Percentiles rank a stretch among this genome's conserved stretches.
phyloP scores from a whole-genome alignment of 2,329 filamentous ascomycete genomes.

The Esteya vermicola region DNA sequence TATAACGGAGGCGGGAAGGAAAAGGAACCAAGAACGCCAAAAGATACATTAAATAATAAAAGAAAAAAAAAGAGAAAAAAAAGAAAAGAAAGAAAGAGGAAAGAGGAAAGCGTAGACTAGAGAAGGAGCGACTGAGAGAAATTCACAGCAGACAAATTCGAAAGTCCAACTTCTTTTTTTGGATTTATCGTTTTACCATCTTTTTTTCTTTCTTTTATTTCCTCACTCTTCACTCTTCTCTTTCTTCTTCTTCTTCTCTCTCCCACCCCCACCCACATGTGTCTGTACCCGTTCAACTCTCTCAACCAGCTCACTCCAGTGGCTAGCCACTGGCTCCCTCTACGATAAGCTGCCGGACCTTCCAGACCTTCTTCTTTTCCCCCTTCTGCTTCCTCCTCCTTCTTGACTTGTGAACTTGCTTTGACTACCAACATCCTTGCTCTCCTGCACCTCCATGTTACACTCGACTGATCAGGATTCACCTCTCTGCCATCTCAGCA shows the following conservation, averaged over 20 bases:
- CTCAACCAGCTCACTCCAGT: too few species aligned
- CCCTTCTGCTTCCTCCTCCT: neutral
- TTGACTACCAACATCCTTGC: too few species aligned
- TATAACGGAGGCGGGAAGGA: constrained; percentile 5
- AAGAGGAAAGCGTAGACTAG: too few species aligned
- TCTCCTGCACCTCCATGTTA: too few species aligned
- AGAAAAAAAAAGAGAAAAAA: too few species aligned
- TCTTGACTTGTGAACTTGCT: too few species aligned
- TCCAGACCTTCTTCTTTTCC: neutral
- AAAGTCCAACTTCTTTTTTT: neutral
- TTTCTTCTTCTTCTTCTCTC: neutral
- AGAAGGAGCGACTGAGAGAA: too few species aligned
- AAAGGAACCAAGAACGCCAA: neutral
- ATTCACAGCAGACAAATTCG: neutral
- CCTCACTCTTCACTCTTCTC: neutral
- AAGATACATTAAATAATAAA: too few species aligned
- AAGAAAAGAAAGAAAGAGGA: too few species aligned
- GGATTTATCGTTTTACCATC: neutral
- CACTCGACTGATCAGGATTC: too few species aligned
- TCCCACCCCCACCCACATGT: neutral
- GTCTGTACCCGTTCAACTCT: neutral
- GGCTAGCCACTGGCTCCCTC: neutral
- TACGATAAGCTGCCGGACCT: too few species aligned
- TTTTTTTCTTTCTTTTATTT: neutral
- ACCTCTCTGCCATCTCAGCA: too few species aligned